Conservation (phyloP, 1,139 yeast genomes). For the Candida sp. region DNA sequence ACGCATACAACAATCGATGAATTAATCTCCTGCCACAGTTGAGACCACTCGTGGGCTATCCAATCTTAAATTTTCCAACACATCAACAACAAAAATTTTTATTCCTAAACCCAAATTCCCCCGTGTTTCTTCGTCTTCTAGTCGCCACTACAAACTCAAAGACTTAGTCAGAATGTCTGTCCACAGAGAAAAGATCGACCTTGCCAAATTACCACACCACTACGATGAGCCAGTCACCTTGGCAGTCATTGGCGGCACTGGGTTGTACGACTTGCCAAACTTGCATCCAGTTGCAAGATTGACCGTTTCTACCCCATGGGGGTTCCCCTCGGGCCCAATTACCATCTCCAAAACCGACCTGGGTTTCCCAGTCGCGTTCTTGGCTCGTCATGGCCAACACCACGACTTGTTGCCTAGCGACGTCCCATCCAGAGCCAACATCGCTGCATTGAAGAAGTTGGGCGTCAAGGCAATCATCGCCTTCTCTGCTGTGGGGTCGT, state of each 20-base stretch:
- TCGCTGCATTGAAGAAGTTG: constrained; percentile 88
- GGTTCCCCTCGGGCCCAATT: constrained; percentile 92
- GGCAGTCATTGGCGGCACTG: constrained; percentile 98
- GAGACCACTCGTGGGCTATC: not conserved
- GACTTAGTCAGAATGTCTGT: constrained; percentile 31
- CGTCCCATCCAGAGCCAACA: constrained; percentile 93
- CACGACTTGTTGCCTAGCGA: constrained; percentile 91
- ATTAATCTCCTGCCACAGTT: not conserved
- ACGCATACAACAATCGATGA: too few relatives aligned
- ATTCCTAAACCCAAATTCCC: not conserved
- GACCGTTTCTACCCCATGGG: constrained; percentile 94
- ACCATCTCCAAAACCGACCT: constrained; percentile 77
- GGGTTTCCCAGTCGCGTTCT: constrained; percentile 90
- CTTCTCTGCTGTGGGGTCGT: constrained; percentile 95
- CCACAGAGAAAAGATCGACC: constrained; percentile 35
- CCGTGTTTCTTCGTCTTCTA: not conserved
- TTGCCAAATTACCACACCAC: constrained; percentile 38
- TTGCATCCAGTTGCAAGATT: constrained; percentile 85
- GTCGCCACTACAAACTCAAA: not conserved
- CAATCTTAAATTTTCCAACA: not conserved
- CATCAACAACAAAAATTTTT: not conserved
- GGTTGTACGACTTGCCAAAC: constrained; percentile 87
- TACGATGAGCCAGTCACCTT: constrained; percentile 58
- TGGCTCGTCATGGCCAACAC: constrained; percentile 92
- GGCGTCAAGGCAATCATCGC: constrained; percentile 92